Conservation (phyloP, 768 basidiomycete genomes). For the Xerocomus spinulosus region DNA sequence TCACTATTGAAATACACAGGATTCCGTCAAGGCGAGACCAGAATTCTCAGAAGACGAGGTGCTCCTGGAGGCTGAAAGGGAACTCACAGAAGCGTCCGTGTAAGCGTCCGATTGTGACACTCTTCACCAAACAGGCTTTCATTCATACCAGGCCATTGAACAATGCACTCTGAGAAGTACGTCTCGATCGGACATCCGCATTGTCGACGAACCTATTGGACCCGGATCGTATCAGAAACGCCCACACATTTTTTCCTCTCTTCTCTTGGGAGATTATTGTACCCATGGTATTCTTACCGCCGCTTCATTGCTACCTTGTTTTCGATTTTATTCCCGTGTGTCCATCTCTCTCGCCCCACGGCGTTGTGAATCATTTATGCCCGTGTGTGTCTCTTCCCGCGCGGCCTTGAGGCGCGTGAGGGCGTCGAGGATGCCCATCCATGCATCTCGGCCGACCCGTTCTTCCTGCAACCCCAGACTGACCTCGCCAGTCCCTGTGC, state of each 20-base stretch:
- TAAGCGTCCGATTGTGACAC: slow-evolving; percentile 27
- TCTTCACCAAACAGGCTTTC: slow-evolving; percentile 3
- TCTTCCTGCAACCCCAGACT: slow-evolving; percentile 74
- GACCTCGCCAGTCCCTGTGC: slow-evolving; percentile 24
- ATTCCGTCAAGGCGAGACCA: slow-evolving; percentile 25
- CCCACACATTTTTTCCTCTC: slow-evolving; percentile 12
- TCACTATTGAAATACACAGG: slow-evolving; percentile 16
- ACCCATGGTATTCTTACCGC: no score
- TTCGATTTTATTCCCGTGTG: slow-evolving; percentile 17
- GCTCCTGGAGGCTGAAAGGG: slow-evolving; percentile 54
- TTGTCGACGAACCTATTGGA: slow-evolving; percentile 1
- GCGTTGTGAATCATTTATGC: slow-evolving; percentile 8
- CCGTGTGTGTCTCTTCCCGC: slow-evolving; percentile 24
- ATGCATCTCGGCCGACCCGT: slow-evolving; percentile 70
- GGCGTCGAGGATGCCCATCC: slow-evolving; percentile 69
- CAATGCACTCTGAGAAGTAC: slow-evolving; percentile 19
- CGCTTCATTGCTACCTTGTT: slow-evolving; percentile 6
- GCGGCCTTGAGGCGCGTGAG: slow-evolving; percentile 57
- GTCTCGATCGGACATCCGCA: slow-evolving; percentile 20
- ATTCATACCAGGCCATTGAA: slow-evolving; percentile 20
- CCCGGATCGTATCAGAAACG: slow-evolving; percentile 8
- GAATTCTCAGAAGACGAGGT: slow-evolving; percentile 34
- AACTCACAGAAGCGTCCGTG: slow-evolving; percentile 47
- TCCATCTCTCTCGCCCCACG: slow-evolving; percentile 17
- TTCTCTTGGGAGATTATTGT: no score